phyloP scores from a whole-genome alignment of 345 rosid species.

The Mallotus nudiflorus region DNA sequence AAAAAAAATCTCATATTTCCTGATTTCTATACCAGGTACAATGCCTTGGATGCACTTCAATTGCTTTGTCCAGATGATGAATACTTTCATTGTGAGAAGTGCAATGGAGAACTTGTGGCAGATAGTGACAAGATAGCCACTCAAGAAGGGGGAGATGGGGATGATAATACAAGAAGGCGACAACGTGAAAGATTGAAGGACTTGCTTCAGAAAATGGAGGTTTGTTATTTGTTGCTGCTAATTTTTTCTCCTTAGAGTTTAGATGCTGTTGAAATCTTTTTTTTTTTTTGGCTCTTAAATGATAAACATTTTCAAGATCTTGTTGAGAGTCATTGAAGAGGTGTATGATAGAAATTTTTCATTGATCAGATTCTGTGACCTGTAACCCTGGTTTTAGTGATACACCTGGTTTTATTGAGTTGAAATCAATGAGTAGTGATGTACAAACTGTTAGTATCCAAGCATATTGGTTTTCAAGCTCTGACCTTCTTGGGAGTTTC shows the following conservation, averaged over 20 bases:
- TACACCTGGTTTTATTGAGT: no score
- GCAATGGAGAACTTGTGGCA: constrained; percentile 86
- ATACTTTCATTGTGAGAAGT: constrained; percentile 82
- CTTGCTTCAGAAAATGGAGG: constrained; percentile 84
- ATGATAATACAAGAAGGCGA: constrained; percentile 80
- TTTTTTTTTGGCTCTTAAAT: not conserved
- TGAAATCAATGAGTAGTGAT: no score
- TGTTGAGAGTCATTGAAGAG: no score
- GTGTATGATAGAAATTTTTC: no score
- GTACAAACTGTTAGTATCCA: no score
- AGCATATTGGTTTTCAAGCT: no score
- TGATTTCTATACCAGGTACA: constrained; percentile 53
- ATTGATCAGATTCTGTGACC: no score
- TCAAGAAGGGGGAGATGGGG: constrained; percentile 91
- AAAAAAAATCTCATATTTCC: constrained; percentile 2
- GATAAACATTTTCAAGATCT: not conserved
- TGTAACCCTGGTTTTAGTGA: no score
- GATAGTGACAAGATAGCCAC: constrained; percentile 83
- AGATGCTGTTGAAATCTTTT: not conserved
- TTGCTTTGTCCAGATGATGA: constrained; percentile 68
- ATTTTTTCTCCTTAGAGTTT: not conserved
- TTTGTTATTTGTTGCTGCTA: constrained; percentile 14
- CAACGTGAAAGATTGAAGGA: constrained; percentile 75
- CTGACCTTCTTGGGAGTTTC: no score
- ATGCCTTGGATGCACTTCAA: constrained; percentile 78